phyloP scores from a whole-genome alignment of 495 filamentous ascomycete genomes.

The Xylaria acuta region DNA sequence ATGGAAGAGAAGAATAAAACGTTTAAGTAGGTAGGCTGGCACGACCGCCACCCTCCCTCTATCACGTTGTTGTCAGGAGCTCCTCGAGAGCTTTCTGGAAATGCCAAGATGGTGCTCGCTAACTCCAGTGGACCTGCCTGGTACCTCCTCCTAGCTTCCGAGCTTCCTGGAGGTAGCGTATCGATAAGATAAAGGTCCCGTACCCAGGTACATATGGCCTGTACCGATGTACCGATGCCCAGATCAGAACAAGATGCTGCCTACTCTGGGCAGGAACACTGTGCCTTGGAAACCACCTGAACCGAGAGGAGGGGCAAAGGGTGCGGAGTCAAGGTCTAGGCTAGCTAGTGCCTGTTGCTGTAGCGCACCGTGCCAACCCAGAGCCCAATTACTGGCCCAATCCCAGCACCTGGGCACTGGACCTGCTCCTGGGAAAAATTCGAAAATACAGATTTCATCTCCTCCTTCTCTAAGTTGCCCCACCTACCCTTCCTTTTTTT shows the following conservation, averaged over 20 bases:
- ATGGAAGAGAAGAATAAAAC: constrained; percentile 6
- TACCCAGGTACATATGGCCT: background rate
- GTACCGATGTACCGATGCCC: too few relatives aligned
- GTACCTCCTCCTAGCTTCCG: background rate
- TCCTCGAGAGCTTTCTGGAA: constrained; percentile 29
- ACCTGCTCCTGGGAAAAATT: constrained; percentile 28
- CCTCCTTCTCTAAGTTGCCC: constrained; percentile 34
- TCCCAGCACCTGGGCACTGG: background rate
- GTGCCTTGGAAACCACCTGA: background rate
- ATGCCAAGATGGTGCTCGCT: constrained; percentile 23
- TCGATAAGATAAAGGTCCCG: background rate
- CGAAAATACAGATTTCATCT: constrained; percentile 29
- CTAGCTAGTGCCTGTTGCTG: background rate
- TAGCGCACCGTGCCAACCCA: constrained; percentile 21
- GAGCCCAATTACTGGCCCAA: constrained; percentile 22
- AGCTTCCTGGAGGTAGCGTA: background rate
- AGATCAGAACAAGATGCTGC: too few relatives aligned
- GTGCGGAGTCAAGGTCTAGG: constrained; percentile 15
- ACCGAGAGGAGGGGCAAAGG: background rate
- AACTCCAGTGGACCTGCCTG: background rate
- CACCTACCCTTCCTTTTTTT: constrained; percentile 44
- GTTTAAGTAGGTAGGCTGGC: background rate
- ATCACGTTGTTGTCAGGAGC: constrained; percentile 22
- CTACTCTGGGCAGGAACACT: too few relatives aligned
- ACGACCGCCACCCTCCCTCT: background rate